Evolutionary conservation across 495 filamentous ascomycete species (phyloP).

Genomic region (Aspergillus nanangensis): DNA sequence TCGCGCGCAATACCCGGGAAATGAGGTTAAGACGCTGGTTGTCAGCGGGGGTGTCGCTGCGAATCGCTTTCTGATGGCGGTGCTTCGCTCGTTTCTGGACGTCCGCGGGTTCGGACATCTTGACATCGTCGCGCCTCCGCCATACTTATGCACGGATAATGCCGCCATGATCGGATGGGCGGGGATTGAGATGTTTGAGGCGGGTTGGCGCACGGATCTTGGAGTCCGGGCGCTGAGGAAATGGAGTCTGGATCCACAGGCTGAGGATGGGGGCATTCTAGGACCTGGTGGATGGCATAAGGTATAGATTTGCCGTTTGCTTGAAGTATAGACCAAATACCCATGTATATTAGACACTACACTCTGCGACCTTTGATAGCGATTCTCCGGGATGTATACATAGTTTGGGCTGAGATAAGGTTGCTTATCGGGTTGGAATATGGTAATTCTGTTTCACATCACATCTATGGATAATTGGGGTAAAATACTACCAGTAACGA

Average conservation of each 20-base stretch:
- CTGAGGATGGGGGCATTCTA: slow-evolving; percentile 48
- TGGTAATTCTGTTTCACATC: no score
- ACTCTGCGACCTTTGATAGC: not conserved
- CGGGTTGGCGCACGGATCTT: slow-evolving; percentile 62
- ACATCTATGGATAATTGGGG: no score
- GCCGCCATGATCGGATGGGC: slow-evolving; percentile 99
- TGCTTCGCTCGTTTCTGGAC: slow-evolving; percentile 60
- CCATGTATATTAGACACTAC: slow-evolving; percentile 7
- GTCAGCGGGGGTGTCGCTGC: slow-evolving; percentile 86
- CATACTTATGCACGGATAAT: slow-evolving; percentile 82
- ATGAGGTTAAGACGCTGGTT: slow-evolving; percentile 59
- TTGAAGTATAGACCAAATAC: slow-evolving; percentile 13
- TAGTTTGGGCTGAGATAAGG: no score
- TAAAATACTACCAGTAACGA: not conserved
- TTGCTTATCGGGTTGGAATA: no score
- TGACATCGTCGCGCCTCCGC: slow-evolving; percentile 67
- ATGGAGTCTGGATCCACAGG: slow-evolving; percentile 70
- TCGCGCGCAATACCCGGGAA: slow-evolving; percentile 13
- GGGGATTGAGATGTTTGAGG: slow-evolving; percentile 85
- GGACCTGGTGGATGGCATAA: slow-evolving; percentile 38
- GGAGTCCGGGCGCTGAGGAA: slow-evolving; percentile 56
- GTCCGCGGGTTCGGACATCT: slow-evolving; percentile 58
- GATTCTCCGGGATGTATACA: no score
- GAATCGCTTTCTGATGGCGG: slow-evolving; percentile 68
- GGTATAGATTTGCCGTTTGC: not conserved